Evolutionary conservation across 2,329 filamentous ascomycete species (phyloP), one percentile per base, ranked within the genome.

Genomic region (Elsinoe arachidis): DNA sequence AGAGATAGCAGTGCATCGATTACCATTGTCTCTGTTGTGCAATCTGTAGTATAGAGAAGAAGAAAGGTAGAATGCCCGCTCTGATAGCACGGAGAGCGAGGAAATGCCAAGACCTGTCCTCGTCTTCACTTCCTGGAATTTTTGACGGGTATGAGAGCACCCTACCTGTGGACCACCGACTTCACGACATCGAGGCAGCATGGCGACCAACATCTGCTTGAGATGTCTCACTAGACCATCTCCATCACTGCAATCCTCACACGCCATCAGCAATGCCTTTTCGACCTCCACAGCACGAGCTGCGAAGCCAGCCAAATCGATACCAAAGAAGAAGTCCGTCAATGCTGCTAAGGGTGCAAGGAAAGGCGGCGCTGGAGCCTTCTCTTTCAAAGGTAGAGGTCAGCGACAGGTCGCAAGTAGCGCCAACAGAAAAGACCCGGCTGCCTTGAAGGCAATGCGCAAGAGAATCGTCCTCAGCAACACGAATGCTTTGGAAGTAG

Each of bases 391-490:
- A 21, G 39, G 60, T 19, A 39, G 34, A 15, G 57, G 58, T 10
- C 61, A 61, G 6, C 61, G 64, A 35, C 68, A 68, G 5, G 67
- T 67, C 3, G 67, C 63, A 14, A 30, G 14, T 38, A 12, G n/a
- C 73, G 71, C 78, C 83, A 14, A 86, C 87, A 17, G 76, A 76
- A 56, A 49, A 17, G 54, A 56, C 11, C 78, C 83, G 2, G 92
- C 91, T 63, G 91, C 96, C 78, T 84, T 91, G 63, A 95, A 90
- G 74, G 88, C 88, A 26, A 78, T 88, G 69, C 85, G 90, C 63
- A 96, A 95, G 77, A 84, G 88, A 64, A 88, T 99, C 66, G 84
- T 95, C 59, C 83, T 99, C 60, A 92, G 87, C 77, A 99, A 97
- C 75, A 87, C 88, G 72, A 97, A 96, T 74, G 93, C 93, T 52